Base-by-base conservation (phyloP, 495 filamentous ascomycete genomes). In the Aspergillus funiculosus region DNA sequence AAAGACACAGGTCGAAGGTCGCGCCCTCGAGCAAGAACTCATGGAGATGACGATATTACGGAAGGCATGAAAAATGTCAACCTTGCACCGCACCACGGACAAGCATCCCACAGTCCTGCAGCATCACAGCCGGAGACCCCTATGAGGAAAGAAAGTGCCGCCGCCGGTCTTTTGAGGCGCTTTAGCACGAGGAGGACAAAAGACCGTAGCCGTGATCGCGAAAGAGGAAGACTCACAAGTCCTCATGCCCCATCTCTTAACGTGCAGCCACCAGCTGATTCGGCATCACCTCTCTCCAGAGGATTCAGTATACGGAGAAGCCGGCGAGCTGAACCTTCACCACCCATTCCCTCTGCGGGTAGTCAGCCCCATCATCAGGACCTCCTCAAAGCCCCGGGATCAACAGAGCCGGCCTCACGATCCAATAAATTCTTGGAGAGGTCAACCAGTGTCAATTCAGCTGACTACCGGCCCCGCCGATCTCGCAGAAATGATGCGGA, bases 41-140 rank as follows among this genome's bases (percentile, higher is more conserved):
- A 97, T 58, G 94, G 92, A 30, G 92, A 97, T 63, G 92, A 97
- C 50, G 94, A 99, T 25, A 77, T 90, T 11, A 71, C 80, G 3
- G 86, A 92, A 38, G 77, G 75, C 3, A 68, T 87, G 65, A 87
- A 89, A 64, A 84, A 83, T 56, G 64, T 85, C 13, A 81, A 89
- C 60, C 52, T 85, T 54, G 61, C 76, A 42, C 57, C 73, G 5
- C 64, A 72, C 6, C 65, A 69, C 25, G 63, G 72, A 47, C 72
- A 81, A 58, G 61, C 71, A 9, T 72, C 78, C 2, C 68, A 77
- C 15, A 73, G 81, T 28, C 68, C 79, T 30, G 72, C 76, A 10
- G 60, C 70, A 20, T 67, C 78, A 0, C 73, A 73, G 1, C 69
- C 78, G 3, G 86, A 89, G 36, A 79, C 76, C 13, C 75, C 81